Percentiles rank a stretch among this genome's conserved stretches.
Conservation (phyloP, 106 monocot species). For the Apostasia shenzhenica region DNA sequence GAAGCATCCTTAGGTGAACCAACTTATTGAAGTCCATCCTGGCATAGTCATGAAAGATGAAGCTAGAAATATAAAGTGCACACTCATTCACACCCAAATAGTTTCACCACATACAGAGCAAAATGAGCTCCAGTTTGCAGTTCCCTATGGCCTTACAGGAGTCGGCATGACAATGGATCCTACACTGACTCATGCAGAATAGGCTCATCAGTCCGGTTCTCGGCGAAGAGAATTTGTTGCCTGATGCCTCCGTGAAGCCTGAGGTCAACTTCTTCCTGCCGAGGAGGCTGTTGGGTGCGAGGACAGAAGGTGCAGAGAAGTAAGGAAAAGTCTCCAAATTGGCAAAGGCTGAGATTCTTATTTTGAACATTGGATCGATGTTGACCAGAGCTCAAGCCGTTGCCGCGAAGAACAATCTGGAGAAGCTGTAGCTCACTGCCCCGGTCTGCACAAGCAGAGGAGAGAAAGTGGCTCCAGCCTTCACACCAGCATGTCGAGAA, state of each 20-base stretch:
- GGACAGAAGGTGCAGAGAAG: constrained; percentile 89
- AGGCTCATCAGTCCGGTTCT: constrained; percentile 92
- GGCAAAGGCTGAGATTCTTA: constrained; percentile 77
- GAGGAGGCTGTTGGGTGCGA: constrained; percentile 79
- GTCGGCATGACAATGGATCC: constrained; percentile 98
- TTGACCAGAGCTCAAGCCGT: constrained; percentile 78
- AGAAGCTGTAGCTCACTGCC: constrained; percentile 79
- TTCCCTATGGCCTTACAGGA: constrained; percentile 90
- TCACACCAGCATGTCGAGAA: constrained; percentile 86
- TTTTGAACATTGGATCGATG: constrained; percentile 97
- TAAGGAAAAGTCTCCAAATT: constrained; percentile 89
- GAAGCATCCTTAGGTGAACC: constrained; percentile 89
- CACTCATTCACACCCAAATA: constrained; percentile 85
- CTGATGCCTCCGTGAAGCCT: constrained; percentile 89
- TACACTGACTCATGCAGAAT: constrained; percentile 80
- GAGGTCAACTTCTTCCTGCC: constrained; percentile 95
- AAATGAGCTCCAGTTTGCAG: constrained; percentile 97
- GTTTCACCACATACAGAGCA: constrained; percentile 89
- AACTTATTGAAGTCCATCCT: constrained; percentile 82
- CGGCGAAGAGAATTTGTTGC: constrained; percentile 82
- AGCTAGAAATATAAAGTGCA: constrained; percentile 79
- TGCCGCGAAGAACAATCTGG: constrained; percentile 82
- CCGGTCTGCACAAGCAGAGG: constrained; percentile 94
- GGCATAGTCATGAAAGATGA: constrained; percentile 92
- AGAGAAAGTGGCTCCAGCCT: constrained; percentile 85